Conservation (phyloP, 164 flowering plant genomes). For the Brasenia schreberi region DNA sequence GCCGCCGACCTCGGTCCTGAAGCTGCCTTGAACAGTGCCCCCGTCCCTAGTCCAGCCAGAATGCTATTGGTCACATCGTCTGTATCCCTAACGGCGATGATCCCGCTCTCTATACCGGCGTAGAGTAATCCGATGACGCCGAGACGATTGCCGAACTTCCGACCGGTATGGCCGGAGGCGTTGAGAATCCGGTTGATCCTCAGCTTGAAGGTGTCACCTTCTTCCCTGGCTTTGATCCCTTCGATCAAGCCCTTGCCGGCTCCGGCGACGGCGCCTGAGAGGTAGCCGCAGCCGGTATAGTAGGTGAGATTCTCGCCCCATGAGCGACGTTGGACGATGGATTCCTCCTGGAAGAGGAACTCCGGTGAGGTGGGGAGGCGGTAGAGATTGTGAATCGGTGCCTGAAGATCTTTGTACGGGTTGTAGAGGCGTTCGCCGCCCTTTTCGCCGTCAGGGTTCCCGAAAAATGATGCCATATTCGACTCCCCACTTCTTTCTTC, state of each 20-base stretch:
- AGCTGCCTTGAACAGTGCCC: constrained; percentile 48
- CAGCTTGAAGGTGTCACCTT: constrained; percentile 62
- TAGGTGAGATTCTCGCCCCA: constrained; percentile 90
- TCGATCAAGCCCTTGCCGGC: constrained; percentile 40
- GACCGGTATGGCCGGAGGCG: constrained; percentile 57
- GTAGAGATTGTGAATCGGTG: constrained; percentile 46
- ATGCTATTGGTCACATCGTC: constrained; percentile 53
- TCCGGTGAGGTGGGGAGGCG: constrained; percentile 79
- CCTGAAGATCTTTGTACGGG: constrained; percentile 57
- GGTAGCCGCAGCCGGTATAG: constrained; percentile 77
- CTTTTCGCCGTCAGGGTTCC: neutral
- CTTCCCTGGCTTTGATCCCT: constrained; percentile 46
- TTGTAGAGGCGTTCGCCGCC: constrained; percentile 43
- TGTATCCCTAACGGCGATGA: constrained; percentile 27
- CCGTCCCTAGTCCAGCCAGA: constrained; percentile 53
- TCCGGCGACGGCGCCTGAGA: constrained; percentile 49
- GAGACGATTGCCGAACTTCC: constrained; percentile 47
- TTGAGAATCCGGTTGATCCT: constrained; percentile 60
- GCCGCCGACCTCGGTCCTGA: constrained; percentile 56
- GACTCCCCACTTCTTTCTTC: neutral
- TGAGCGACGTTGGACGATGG: constrained; percentile 54
- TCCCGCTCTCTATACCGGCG: constrained; percentile 63
- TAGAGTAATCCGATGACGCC: constrained; percentile 66
- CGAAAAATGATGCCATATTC: neutral
- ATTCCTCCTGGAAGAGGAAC: constrained; percentile 72